Base-by-base conservation (phyloP, 1,139 yeast species). In the Taphrina communis region DNA sequence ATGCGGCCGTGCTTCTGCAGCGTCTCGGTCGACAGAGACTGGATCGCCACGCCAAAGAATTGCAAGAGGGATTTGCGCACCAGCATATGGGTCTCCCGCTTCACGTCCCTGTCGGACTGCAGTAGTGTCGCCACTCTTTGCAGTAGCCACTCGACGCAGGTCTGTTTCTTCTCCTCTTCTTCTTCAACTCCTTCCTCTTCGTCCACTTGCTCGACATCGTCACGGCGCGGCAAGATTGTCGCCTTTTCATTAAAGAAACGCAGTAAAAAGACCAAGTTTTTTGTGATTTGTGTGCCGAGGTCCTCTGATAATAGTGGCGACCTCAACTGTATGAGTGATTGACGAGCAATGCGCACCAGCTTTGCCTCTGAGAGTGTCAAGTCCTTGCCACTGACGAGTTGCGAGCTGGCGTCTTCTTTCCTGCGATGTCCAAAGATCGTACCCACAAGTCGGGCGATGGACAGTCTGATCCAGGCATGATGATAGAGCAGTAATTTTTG, bases 391-490 rank as follows among this genome's bases (percentile, higher is more conserved):
- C 66, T 68, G 19, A 70, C 69, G n/a, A 70, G 68, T 1, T 53
- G 56, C 3, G 68, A 57, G 2, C 61, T 65, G 6, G 68, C 76
- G 19, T 80, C 81, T 52, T 80, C 71, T 69, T 82, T 82, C 31
- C 31, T 25, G 50, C 72, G 62, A 38, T 70, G 58, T 2, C 82
- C 75, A 65, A 89, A 79, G 60, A 88, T 76, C 2, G 80, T 76
- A 0, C 88, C 86, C 52, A 87, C 77, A 60, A 91, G 80, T 66
- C 93, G 82, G n/a, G 88, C 80, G 0, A 96, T 80, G 5, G 85
- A 81, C 69, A 89, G 81, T 75, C 98, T 85, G 12, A 93, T 89
- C 98, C 98, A 93, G 0, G 96, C 83, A 77, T 93, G 98, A 1
- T 97, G 97, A 77, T 85, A 94, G 66, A 93, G 80, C 71, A 92